A percentile compares a stretch with the other conserved stretches of the same genome.
phyloP scores from a whole-genome alignment of 2,329 filamentous ascomycete genomes.

The Arthrobotrys sphaeroides region DNA sequence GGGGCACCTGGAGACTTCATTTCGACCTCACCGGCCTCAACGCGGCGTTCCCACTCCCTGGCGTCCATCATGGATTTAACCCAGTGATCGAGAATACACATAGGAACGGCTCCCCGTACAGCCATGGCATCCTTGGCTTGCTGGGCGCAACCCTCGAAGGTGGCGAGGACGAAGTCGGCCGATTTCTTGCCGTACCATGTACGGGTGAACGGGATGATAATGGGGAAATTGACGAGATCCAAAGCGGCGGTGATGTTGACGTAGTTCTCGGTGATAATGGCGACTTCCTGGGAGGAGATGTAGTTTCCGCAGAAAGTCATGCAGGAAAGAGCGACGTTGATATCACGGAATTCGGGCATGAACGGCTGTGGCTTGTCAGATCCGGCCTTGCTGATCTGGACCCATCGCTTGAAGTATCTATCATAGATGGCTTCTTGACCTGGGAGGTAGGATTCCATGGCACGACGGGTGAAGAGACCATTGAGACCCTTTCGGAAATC shows the following conservation, averaged over 20 bases:
- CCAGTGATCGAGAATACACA: constrained; percentile 97
- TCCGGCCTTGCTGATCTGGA: constrained; percentile 78
- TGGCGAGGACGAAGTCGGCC: constrained; percentile 86
- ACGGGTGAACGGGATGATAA: constrained; percentile 93
- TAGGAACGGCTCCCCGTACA: constrained; percentile 78
- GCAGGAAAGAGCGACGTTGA: constrained; percentile 94
- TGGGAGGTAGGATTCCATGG: constrained; percentile 86
- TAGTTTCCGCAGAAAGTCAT: constrained; percentile 98
- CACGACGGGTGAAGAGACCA: constrained; percentile 88
- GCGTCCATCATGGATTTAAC: constrained; percentile 87
- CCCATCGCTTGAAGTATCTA: constrained; percentile 81
- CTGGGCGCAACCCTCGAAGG: constrained; percentile 89
- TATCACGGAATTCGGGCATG: constrained; percentile 90
- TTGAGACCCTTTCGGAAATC: constrained; percentile 98
- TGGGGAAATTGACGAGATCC: constrained; percentile 97
- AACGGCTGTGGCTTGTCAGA: constrained; percentile 81
- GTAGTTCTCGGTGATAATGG: constrained; percentile 96
- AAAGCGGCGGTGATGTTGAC: constrained; percentile 95
- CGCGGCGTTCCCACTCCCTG: constrained; percentile 79
- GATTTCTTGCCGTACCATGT: constrained; percentile 98
- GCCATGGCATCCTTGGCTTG: constrained; percentile 94
- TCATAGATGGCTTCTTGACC: constrained; percentile 93
- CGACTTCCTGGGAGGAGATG: constrained; percentile 86
- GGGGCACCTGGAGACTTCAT: constrained; percentile 74
- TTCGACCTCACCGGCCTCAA: constrained; percentile 71